Base-by-base conservation (phyloP, 2,329 filamentous ascomycete species). In the Aureobasidium mangrovei region DNA sequence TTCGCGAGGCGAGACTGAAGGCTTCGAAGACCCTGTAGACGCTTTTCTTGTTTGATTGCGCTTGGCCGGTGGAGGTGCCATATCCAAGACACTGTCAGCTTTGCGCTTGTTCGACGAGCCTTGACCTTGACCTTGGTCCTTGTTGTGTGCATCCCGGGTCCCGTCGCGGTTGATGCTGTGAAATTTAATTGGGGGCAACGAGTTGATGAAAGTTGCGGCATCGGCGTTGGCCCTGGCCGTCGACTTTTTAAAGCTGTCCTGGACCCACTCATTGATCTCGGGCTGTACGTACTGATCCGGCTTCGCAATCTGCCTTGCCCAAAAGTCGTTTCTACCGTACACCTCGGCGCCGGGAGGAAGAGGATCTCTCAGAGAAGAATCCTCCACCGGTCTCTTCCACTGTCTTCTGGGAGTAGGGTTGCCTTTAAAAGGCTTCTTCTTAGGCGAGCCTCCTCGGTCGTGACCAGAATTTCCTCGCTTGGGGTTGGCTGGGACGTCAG, bases 1-100 rank as follows among this genome's bases (percentile, higher is more conserved):
- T 26, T 53, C 40, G 10, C 49, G 39, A 44, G 49, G 49, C 26
- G 49, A 53, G 8, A 38, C 32, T 18, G 49, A 53, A 18, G 40
- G 26, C 27, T 38, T 43, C 7, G 24, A 12, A 31, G 24, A 27
- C 18, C 27, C 38, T 26, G 41, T 43, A 38, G 39, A 53, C 5
- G 12, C n/a, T 40, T 38, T 53, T 5, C 39, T 53, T 9, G 39
- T 43, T 6, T 40, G 49, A 31, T 44, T 53, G 18, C 18, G 18
- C 18, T 18, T 18, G 18, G 18, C 18, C 18, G 18, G 18, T 5
- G 49, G 49, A 2, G 49, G 49, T 2, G 40, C 32, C 49, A 53
- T 53, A 5, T 53, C 40, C 5, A 36, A 4, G 3, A n/a, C 49
- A 31, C 39, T 43, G 12, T 44, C 49, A 7, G 12, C 39, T 44